Evolutionary conservation across 495 filamentous ascomycete genomes (phyloP), one percentile per base, ranked within the genome.

Genomic region (Bacidia gigantensis): DNA sequence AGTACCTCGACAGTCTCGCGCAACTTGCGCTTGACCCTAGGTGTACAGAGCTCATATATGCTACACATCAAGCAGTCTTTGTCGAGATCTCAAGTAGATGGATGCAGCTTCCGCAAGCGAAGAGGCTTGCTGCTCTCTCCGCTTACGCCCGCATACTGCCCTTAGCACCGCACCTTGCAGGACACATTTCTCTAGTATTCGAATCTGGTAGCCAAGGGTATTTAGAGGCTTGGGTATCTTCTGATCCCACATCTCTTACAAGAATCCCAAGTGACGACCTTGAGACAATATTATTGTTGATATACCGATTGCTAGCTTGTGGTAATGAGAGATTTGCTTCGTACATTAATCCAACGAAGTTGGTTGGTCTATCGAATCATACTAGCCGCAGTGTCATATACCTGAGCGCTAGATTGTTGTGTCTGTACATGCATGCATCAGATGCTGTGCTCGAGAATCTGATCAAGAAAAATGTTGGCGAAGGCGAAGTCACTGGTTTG

Each of bases 81-180:
- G 77, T 86, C 55, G 87, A 96, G 62, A 66, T 88, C 43, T 87
- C 83, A 65, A 80, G 86, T 54, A 71, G 81, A 69, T 92, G 87
- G 85, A 65, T 84, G 39, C 60, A 58, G 45, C 18, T 20, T 0
- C 42, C 50, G 26, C 47, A 38, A 32, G 64, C 67, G 12, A 66
- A 71, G 32, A 62, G 71, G 46, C 55, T 67, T 40, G 60, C 64
- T 26, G 69, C 79, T 45, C 65, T 93, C 60, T 74, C 82, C 45
- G 80, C 84, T 25, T 86, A 94, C 64, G 83, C 84, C 48, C 74
- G 83, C 61, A 78, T 93, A 26, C 61, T 95, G 56, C 87, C 88
- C 14, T 81, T 86, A 65, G 81, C 84, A 53, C 83, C 87, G 32
- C 73, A 87, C 57, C 68, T 94, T 14, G 67, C 68, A 55, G 64